These are phyloP conservation scores for Ophiocordyceps unilateralis DNA, from an alignment of 2,329 filamentous ascomycete species.

Conservation along the genomic window DNA sequence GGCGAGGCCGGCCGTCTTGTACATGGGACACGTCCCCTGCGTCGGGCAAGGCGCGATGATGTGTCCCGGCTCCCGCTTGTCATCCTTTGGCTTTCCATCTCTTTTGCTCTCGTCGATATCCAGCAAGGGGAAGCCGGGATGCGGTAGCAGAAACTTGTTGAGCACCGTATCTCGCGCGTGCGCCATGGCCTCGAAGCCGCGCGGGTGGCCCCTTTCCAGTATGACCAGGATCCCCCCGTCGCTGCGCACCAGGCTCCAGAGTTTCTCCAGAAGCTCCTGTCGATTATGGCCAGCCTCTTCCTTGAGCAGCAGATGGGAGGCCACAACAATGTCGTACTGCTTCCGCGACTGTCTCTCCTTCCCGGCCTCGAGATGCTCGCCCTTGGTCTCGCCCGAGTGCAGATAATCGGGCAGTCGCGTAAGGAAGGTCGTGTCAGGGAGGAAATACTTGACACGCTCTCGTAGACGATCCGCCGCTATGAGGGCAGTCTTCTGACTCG, in stretches of 20 bases:
- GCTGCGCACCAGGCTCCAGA: conserved; percentile 74
- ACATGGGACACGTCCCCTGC: conserved; percentile 80
- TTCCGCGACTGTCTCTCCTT: conserved; percentile 45
- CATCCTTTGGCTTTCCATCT: conserved; percentile 11
- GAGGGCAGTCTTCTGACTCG: conserved; percentile 68
- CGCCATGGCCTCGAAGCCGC: conserved; percentile 84
- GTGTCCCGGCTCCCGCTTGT: conserved; percentile 40
- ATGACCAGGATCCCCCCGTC: conserved; percentile 75
- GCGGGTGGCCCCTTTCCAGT: conserved; percentile 77
- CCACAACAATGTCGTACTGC: conserved; percentile 77
- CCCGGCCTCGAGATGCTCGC: conserved; percentile 41
- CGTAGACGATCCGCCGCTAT: conserved; percentile 60
- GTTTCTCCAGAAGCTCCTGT: conserved; percentile 65
- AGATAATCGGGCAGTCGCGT: conserved; percentile 81
- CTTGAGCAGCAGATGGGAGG: conserved; percentile 66
- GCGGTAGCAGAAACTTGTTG: conserved; percentile 48
- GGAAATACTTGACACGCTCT: conserved; percentile 54
- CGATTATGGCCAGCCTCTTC: conserved; percentile 61
- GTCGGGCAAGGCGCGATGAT: conserved; percentile 72
- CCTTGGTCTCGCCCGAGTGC: conserved; percentile 42
- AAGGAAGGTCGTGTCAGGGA: conserved; percentile 83
- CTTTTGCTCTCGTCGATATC: background rate
- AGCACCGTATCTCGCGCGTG: conserved; percentile 67
- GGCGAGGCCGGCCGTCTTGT: conserved; percentile 49
- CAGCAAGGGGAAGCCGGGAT: conserved; percentile 13